These are phyloP conservation scores for Endotrypanum monterogeii DNA, from an alignment of 208 protist species.

Conservation along the genomic window DNA sequence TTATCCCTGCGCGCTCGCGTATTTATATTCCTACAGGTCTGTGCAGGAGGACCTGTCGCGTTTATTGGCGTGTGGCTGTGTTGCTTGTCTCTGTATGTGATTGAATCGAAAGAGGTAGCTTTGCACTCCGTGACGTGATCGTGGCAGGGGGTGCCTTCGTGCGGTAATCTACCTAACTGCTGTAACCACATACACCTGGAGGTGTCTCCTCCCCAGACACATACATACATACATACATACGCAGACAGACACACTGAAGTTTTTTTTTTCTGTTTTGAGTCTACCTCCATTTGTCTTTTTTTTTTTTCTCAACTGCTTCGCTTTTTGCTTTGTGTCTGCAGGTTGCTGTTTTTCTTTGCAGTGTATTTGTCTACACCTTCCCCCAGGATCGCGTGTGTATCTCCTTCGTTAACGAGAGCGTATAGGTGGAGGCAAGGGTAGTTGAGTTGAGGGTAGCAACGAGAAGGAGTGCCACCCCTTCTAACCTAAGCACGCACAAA, in stretches of 20 bases:
- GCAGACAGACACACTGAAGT: no score
- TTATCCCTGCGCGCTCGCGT: background rate
- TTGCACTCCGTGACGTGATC: background rate
- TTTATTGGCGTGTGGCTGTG: background rate
- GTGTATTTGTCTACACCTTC: background rate
- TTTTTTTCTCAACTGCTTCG: slow-evolving; percentile 1
- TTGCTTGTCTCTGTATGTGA: background rate
- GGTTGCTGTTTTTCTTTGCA: background rate
- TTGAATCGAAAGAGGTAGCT: background rate
- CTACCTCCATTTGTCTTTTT: background rate
- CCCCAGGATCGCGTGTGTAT: background rate
- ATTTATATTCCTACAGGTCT: background rate
- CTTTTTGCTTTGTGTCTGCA: background rate
- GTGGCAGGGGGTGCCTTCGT: background rate
- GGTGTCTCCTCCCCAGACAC: background rate
- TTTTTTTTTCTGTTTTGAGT: background rate
- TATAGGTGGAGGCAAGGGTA: background rate
- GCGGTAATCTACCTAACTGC: background rate
- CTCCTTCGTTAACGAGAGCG: background rate
- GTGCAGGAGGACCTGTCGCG: background rate
- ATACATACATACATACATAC: background rate
- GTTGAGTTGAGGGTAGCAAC: background rate
- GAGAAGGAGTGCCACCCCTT: background rate
- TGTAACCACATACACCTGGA: background rate
- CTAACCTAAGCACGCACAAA: background rate